phyloP scores from a whole-genome alignment of 2,329 filamentous ascomycete species.

The Fusarium sp. region DNA sequence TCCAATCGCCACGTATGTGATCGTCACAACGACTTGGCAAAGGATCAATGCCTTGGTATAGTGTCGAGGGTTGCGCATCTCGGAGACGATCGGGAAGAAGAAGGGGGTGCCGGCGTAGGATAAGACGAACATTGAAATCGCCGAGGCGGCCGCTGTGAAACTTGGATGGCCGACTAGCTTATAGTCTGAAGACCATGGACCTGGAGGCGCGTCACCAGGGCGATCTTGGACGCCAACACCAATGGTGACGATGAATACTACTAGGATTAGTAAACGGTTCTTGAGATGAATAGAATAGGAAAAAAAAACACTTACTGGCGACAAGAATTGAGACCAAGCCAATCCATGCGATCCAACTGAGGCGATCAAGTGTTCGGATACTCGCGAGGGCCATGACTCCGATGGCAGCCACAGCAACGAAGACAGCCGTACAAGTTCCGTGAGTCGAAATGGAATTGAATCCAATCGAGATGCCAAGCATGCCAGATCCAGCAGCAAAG shows the following conservation, averaged over 20 bases:
- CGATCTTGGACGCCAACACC: constrained; percentile 47
- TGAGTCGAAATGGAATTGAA: neutral
- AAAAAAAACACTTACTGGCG: constrained; percentile 31
- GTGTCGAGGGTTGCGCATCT: constrained; percentile 48
- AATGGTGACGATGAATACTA: constrained; percentile 43
- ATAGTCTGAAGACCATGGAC: constrained; percentile 44
- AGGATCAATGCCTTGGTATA: constrained; percentile 45
- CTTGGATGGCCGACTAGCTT: constrained; percentile 45
- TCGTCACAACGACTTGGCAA: constrained; percentile 43
- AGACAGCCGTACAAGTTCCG: neutral
- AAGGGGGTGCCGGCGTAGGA: constrained; percentile 52
- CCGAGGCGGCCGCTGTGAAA: constrained; percentile 46
- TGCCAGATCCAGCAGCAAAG: neutral
- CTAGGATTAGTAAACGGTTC: neutral
- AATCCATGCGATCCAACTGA: constrained; percentile 49
- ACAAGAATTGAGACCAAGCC: constrained; percentile 45
- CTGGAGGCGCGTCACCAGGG: constrained; percentile 39
- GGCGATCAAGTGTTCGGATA: constrained; percentile 44
- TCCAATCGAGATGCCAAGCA: neutral
- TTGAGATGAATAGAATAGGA: neutral
- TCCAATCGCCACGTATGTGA: constrained; percentile 49
- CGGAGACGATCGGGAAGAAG: constrained; percentile 49
- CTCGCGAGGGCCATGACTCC: neutral
- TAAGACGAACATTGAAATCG: constrained; percentile 50
- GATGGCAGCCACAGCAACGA: neutral